Conservation (phyloP, 441 rosid genomes). For the Flueggea neowawraea region DNA sequence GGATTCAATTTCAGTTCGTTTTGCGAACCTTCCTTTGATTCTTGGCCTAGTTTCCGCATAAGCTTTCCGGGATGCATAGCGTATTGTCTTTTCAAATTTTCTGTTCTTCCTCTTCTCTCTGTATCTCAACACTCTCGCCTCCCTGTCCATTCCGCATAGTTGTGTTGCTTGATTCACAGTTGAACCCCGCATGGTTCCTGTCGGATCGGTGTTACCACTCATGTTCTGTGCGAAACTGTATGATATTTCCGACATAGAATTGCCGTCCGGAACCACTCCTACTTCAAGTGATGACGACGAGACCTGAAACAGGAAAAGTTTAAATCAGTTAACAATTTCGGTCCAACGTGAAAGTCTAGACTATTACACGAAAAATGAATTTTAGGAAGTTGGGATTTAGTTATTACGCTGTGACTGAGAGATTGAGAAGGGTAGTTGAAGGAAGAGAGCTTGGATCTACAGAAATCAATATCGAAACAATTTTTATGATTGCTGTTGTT, state of each 20-base stretch:
- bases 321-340: too few relatives aligned
- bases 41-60: constrained; percentile 96
- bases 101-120: constrained; percentile 94
- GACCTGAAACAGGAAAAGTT: constrained; percentile 47
- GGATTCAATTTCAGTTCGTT: constrained; percentile 51
- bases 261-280: constrained; percentile 87
- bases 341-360: too few relatives aligned
- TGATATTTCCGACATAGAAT: constrained; percentile 52
- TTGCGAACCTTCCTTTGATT: constrained; percentile 93
- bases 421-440: constrained; percentile 51
- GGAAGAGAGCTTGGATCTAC: constrained; percentile 59
- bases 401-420: constrained; percentile 61
- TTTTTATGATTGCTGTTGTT: constrained; percentile 34
- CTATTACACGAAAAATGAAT: too few relatives aligned
- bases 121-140: constrained; percentile 90
- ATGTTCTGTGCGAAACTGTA: constrained; percentile 32
- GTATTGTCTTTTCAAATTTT: constrained; percentile 92
- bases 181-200: constrained; percentile 15
- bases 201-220: constrained; percentile 25
- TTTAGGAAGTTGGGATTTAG: neutral
- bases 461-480: constrained; percentile 63
- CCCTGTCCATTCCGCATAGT: constrained; percentile 58
- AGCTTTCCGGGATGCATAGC: constrained; percentile 93
- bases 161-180: constrained; percentile 40
- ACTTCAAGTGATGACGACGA: constrained; percentile 83